phyloP scores from a whole-genome alignment of 768 basidiomycete genomes.

The Mycena polygramma region DNA sequence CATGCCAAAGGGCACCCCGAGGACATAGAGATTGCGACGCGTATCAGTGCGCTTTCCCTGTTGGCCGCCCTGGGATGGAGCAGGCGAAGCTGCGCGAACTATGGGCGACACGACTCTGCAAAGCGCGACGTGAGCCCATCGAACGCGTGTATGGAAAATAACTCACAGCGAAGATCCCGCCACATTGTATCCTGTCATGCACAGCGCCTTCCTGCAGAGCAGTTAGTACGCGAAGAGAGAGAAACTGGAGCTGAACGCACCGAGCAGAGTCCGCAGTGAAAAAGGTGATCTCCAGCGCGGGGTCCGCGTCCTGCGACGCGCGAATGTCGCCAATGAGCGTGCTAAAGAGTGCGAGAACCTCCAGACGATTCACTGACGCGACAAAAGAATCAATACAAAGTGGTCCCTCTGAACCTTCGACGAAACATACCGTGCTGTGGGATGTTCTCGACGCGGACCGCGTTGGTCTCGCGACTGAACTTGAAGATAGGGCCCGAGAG shows the following conservation, averaged over 20 bases:
- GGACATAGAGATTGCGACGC: conserved; percentile 87
- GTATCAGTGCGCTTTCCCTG: conserved; percentile 55
- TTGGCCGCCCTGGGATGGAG: conserved; percentile 39
- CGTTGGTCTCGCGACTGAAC: conserved; percentile 54
- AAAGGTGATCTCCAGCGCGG: conserved; percentile 67
- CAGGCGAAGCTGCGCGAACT: conserved; percentile 36
- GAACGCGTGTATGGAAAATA: conserved; percentile 37
- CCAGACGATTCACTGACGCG: conserved; percentile 53
- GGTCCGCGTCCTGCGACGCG: conserved; percentile 57
- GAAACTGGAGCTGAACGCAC: conserved; percentile 47
- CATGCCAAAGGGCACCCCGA: conserved; percentile 85
- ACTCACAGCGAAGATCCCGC: conserved; percentile 70
- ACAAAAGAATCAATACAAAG: conserved; percentile 13
- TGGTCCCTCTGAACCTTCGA: background rate
- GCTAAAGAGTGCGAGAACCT: conserved; percentile 69
- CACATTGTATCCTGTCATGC: conserved; percentile 74
- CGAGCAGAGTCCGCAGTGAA: conserved; percentile 63
- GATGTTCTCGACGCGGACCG: conserved; percentile 66
- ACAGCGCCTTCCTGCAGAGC: conserved; percentile 68
- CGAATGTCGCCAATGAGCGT: conserved; percentile 70
- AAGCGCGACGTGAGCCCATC: conserved; percentile 4
- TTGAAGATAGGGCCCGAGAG: conserved; percentile 46
- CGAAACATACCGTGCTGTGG: conserved; percentile 52
- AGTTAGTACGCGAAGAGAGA: conserved; percentile 18
- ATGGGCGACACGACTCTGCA: conserved; percentile 56